Percentiles rank a stretch among this genome's conserved stretches.
phyloP scores from a whole-genome alignment of 148 eudicot species.

The Amaranthus cruentus region DNA sequence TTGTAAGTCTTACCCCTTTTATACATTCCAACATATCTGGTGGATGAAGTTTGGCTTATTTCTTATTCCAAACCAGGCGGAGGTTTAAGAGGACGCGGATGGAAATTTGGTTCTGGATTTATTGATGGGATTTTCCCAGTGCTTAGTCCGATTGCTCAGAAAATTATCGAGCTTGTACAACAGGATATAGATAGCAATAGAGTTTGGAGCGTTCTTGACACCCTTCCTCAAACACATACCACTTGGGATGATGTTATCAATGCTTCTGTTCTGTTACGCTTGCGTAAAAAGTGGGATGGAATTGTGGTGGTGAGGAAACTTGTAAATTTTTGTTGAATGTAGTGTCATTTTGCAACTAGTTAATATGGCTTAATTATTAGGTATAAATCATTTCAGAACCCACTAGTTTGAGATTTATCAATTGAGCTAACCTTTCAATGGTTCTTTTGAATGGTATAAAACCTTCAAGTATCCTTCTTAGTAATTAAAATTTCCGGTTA shows the following conservation, averaged over 20 bases:
- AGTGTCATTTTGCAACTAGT: not conserved
- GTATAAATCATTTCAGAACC: not conserved
- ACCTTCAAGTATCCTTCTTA: not conserved
- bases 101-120: conserved; percentile 90
- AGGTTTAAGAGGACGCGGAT: conserved; percentile 75
- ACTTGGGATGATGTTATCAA: conserved; percentile 78
- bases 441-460: not conserved
- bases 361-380: not conserved
- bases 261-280: conserved; percentile 66
- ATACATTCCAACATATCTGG: not conserved
- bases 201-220: conserved; percentile 57
- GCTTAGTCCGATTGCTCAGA: conserved; percentile 61
- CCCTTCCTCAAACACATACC: conserved; percentile 56
- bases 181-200: conserved; percentile 45
- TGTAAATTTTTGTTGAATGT: not conserved
- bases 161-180: conserved; percentile 53
- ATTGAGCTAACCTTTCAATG: not conserved
- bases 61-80: conserved; percentile 41
- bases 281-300: conserved; percentile 63
- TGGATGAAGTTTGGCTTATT: conserved; percentile 1
- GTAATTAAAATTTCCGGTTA: not conserved
- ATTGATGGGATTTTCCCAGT: conserved; percentile 89
- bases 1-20: not conserved
- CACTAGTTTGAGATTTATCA: not conserved
- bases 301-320: conserved; percentile 48